Percentiles rank a stretch among this genome's conserved stretches.
Evolutionary conservation across 2,329 filamentous ascomycete genomes (phyloP).

Genomic region (Colletotrichum tropicale): DNA sequence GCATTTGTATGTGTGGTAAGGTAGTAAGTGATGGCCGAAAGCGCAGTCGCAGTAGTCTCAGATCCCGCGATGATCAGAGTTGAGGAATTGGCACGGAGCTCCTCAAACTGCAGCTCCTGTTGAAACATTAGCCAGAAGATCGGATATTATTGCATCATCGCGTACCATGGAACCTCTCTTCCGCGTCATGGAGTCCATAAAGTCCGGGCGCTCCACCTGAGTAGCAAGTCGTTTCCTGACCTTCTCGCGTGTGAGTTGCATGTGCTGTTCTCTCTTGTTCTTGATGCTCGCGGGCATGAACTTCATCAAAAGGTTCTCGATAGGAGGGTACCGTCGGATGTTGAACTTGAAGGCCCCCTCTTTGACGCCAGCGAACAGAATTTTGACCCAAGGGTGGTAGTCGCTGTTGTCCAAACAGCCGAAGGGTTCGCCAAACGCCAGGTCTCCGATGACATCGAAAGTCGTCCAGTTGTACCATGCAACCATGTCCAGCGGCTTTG

Average conservation of each 20-base stretch:
- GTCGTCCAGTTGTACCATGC: constrained; percentile 26
- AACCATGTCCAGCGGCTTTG: background rate
- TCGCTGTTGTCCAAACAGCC: constrained; percentile 25
- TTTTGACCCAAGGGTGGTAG: constrained; percentile 30
- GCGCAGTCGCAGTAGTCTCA: constrained; percentile 8
- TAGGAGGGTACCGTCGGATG: background rate
- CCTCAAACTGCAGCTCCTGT: constrained; percentile 1
- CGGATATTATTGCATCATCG: background rate
- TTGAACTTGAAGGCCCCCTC: background rate
- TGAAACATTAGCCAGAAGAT: background rate
- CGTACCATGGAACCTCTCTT: background rate
- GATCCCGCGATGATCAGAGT: constrained; percentile 3
- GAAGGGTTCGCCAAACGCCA: constrained; percentile 33
- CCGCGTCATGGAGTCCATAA: background rate
- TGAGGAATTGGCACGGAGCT: constrained; percentile 10
- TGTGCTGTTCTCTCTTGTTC: background rate
- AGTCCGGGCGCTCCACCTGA: background rate
- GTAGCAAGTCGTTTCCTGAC: background rate
- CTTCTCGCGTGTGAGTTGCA: background rate
- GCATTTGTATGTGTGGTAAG: background rate
- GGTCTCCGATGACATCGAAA: constrained; percentile 34
- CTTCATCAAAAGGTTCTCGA: background rate
- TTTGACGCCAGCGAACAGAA: background rate
- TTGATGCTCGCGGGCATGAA: background rate
- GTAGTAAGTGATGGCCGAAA: background rate